These are phyloP conservation scores for Beauveria medogensis DNA, from an alignment of 2,329 filamentous ascomycete species.

Conservation along the genomic window DNA sequence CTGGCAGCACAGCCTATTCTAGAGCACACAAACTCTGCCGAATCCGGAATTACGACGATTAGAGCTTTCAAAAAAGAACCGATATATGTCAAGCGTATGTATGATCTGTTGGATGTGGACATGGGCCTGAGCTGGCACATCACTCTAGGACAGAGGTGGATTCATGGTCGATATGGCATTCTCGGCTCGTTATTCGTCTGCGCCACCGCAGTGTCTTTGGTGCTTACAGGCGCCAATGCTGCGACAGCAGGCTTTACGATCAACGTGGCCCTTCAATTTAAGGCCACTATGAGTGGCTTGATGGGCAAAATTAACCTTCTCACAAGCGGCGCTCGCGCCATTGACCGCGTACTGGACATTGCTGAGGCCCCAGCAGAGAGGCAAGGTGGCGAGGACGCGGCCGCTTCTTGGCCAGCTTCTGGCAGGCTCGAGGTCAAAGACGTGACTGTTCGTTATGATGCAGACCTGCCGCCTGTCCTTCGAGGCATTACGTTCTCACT, in stretches of 20 bases:
- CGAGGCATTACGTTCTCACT: not conserved
- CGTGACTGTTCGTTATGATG: not conserved
- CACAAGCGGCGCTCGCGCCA: not conserved
- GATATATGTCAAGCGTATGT: constrained; percentile 5
- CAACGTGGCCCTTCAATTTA: constrained; percentile 7
- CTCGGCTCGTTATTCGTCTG: constrained; percentile 9
- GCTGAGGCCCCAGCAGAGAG: not conserved
- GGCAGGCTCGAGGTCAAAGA: not conserved
- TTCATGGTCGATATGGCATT: constrained; percentile 6
- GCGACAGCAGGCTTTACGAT: constrained; percentile 9
- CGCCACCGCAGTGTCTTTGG: not conserved
- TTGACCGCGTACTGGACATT: constrained; percentile 1
- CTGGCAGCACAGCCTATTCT: constrained; percentile 3
- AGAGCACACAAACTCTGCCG: constrained; percentile 8
- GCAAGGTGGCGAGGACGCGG: not conserved
- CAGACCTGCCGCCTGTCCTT: not conserved
- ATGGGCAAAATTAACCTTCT: constrained; percentile 2
- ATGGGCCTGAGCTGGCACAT: constrained; percentile 4
- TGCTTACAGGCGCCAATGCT: not conserved
- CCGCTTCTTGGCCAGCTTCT: not conserved
- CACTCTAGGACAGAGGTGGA: not conserved
- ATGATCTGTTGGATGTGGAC: constrained; percentile 5
- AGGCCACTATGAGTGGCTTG: not conserved
- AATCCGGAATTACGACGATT: constrained; percentile 9
- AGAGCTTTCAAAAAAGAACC: constrained; percentile 9